Percentiles rank a stretch among this genome's conserved stretches.
Conservation (phyloP, 2,329 filamentous ascomycete genomes). For the Nigrospora sphaerica region DNA sequence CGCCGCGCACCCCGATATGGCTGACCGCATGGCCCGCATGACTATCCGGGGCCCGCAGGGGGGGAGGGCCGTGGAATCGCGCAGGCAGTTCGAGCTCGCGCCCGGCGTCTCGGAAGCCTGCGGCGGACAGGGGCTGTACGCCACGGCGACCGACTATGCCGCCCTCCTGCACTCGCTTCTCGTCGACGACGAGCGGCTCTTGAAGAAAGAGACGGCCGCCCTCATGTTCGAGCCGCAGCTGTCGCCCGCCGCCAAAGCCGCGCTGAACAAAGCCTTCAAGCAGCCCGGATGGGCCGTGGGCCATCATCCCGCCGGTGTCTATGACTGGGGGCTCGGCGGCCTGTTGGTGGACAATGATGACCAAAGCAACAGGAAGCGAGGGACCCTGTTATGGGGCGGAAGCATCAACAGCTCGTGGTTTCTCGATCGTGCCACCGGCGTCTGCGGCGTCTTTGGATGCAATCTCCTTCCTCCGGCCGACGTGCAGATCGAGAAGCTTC, state of each 20-base stretch:
- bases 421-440: conserved; percentile 3
- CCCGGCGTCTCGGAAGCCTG: conserved; percentile 13
- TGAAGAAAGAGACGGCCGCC: conserved; percentile 31
- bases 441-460: conserved; percentile 6
- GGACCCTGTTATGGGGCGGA: conserved; percentile 35
- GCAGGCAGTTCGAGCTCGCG: conserved; percentile 9
- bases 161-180: conserved; percentile 38
- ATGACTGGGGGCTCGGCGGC: conserved; percentile 34
- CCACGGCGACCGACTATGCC: conserved; percentile 31
- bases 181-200: conserved; percentile 38
- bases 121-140: conserved; percentile 28
- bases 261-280: conserved; percentile 19
- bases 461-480: conserved; percentile 4
- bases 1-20: conserved; percentile 7
- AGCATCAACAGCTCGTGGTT: conserved; percentile 36
- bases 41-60: conserved; percentile 5
- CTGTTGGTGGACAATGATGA: conserved; percentile 30
- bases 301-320: conserved; percentile 23
- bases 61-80: conserved; percentile 5
- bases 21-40: conserved; percentile 12
- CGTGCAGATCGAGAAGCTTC: conserved; percentile 1
- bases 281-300: conserved; percentile 18
- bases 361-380: conserved; percentile 27
- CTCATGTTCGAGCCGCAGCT: conserved; percentile 42
- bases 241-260: conserved; percentile 8